phyloP scores from a whole-genome alignment of 495 filamentous ascomycete species.

The Cladorrhinum samala region DNA sequence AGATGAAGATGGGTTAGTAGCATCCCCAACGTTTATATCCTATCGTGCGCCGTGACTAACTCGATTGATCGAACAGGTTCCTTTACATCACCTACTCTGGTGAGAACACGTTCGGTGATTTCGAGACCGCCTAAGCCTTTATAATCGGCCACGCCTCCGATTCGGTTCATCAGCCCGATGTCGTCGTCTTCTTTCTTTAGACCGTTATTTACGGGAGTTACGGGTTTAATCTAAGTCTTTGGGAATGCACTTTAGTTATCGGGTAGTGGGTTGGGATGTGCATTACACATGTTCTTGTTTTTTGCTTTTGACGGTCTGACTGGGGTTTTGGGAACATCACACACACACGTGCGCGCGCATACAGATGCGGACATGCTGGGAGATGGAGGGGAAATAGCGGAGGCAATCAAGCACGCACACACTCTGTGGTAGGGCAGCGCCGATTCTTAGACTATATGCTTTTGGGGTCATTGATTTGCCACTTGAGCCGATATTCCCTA shows the following conservation, averaged over 20 bases:
- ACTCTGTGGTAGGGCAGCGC: too few relatives aligned
- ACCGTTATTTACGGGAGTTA: conserved; percentile 13
- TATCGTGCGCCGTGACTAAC: conserved; percentile 1
- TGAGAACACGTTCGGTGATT: conserved; percentile 94
- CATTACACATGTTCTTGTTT: conserved; percentile 11
- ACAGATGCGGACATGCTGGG: not conserved
- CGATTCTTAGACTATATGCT: too few relatives aligned
- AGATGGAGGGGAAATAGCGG: conserved; percentile 1
- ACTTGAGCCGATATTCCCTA: too few relatives aligned
- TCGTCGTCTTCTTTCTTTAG: conserved; percentile 8
- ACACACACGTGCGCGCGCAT: not conserved
- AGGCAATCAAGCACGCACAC: not conserved
- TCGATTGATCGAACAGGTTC: conserved; percentile 28
- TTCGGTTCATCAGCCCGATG: not conserved
- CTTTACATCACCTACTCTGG: conserved; percentile 81
- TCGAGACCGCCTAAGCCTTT: conserved; percentile 25
- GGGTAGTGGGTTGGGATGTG: conserved; percentile 7
- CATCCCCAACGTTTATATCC: not conserved
- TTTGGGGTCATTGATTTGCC: too few relatives aligned
- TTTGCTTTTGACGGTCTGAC: conserved; percentile 3
- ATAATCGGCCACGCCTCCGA: not conserved
- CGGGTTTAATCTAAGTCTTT: conserved; percentile 8
- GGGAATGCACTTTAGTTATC: conserved; percentile 9
- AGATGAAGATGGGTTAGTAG: conserved; percentile 60
- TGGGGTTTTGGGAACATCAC: not conserved